Evolutionary conservation across 148 eudicot species (phyloP), one percentile per base, ranked within the genome.

Genomic region (Rhododendron williamsianum): DNA sequence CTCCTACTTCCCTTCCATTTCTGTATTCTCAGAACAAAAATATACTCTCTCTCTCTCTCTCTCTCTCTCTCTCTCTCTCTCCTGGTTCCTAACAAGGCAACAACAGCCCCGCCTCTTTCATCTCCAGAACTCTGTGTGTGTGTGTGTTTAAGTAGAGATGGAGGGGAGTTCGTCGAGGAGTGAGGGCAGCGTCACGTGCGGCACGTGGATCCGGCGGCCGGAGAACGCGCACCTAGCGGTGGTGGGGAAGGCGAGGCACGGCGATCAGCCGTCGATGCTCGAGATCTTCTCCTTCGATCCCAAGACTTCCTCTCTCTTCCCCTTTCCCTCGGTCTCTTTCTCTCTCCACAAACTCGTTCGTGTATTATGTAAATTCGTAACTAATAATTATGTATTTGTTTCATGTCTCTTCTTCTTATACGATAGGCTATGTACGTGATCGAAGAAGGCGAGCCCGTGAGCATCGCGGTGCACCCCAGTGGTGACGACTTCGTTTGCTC

Each of bases 401-500:
- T 72, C 15, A 27, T 72, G 16, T 33, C 36, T 30, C 43, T 74
- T 19, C 45, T 74, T 38, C 78, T 74, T 7, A 8, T 49, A 46
- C 78, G 48, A 72, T 71, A 96, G 99, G 87, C 84, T 81, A 85
- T 90, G 54, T 87, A 89, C 86, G 96, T 86, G 54, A 82, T 96
- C 83, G 96, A 93, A 86, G 96, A 93, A 73, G 99, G 97, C 23
- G 89, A 91, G 33, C 92, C 93, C 5, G 86, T 92, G 30, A 87
- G 86, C 81, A 81, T 95, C 69, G 96, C 94, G 33, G 98, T 92
- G 85, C 98, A 95, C 88, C 99, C 98, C 0, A 95, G 91, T 88
- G 94, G 96, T 9, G 99, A 96, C 60, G 92, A 94, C n/a, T 81
- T 96, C 33, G 93, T 96, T 85, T 96, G 98, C 85, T 88, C 96